Conservation (phyloP, 108 stramenopile species). For the Nannochloropsis gaditana region DNA sequence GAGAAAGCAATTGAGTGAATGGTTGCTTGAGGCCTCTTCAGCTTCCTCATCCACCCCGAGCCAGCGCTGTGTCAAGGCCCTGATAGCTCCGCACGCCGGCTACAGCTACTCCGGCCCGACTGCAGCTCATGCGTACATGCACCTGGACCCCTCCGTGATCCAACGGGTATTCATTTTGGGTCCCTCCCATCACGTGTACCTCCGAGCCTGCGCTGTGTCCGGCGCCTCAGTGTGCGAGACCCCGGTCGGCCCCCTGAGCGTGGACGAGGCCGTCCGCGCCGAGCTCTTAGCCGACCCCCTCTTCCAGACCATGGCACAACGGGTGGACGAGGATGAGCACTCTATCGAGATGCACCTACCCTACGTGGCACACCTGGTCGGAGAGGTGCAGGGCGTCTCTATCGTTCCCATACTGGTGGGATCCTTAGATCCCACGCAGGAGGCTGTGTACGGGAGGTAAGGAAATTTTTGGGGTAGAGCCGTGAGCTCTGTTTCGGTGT, state of each 20-base stretch:
- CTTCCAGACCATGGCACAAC: slow-evolving; percentile 40
- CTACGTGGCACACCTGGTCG: slow-evolving; percentile 40
- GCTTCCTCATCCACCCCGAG: neutral
- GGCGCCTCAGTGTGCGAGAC: slow-evolving; percentile 42
- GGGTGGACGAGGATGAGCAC: slow-evolving; percentile 53
- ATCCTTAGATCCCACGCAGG: slow-evolving; percentile 9
- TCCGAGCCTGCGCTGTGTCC: slow-evolving; percentile 44
- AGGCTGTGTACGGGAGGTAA: slow-evolving; percentile 37
- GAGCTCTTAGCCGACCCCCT: slow-evolving; percentile 41
- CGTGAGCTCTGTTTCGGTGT: neutral
- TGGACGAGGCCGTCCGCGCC: slow-evolving; percentile 36
- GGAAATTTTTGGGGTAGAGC: neutral
- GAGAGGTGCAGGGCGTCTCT: slow-evolving; percentile 24
- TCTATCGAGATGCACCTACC: slow-evolving; percentile 57
- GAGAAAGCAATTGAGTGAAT: slow-evolving; percentile 10
- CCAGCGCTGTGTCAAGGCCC: slow-evolving; percentile 17
- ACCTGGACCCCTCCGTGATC: slow-evolving; percentile 26
- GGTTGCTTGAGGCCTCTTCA: neutral
- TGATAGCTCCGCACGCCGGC: slow-evolving; percentile 49
- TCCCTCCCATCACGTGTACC: slow-evolving; percentile 53
- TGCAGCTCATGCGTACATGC: slow-evolving; percentile 47
- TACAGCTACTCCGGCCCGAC: slow-evolving; percentile 51
- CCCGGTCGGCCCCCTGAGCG: slow-evolving; percentile 45
- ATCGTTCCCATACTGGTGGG: slow-evolving; percentile 55
- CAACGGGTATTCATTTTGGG: slow-evolving; percentile 50